Percentiles rank a stretch among this genome's conserved stretches.
Evolutionary conservation across 805 yeast genomes (phyloP).

Genomic region (Wickerhamomyces queroliae): DNA sequence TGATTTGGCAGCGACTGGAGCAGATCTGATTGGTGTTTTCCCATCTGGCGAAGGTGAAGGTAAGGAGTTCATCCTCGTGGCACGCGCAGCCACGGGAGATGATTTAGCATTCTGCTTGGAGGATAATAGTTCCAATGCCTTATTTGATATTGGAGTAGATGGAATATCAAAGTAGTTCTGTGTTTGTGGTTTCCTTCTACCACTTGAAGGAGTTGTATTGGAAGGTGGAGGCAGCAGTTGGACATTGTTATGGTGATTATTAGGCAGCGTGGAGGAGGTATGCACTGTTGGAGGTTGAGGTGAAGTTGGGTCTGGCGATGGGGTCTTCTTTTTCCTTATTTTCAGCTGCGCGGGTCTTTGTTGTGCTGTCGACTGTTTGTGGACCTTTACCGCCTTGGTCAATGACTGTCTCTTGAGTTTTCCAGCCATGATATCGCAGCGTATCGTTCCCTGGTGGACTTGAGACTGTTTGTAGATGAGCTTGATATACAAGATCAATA

Average conservation of each 20-base stretch:
- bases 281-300: background rate
- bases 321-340: background rate
- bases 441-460: background rate
- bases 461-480: background rate
- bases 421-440: no score
- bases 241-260: no score
- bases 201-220: background rate
- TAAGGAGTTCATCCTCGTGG: slow-evolving; percentile 2
- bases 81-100: slow-evolving; percentile 12
- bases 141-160: slow-evolving; percentile 4
- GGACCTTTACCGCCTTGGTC: background rate
- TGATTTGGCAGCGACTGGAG: slow-evolving; percentile 9
- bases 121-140: background rate
- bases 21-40: background rate
- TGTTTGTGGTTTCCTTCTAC: background rate
- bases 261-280: no score
- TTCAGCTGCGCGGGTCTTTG: no score
- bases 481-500: no score
- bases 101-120: slow-evolving; percentile 4
- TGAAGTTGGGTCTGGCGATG: background rate
- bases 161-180: background rate
- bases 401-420: background rate
- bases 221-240: background rate
- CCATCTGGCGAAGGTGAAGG: slow-evolving; percentile 22
- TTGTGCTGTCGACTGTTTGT: background rate